phyloP scores from a whole-genome alignment of 2,329 filamentous ascomycete genomes.

The Aphanoascus verrucosus region DNA sequence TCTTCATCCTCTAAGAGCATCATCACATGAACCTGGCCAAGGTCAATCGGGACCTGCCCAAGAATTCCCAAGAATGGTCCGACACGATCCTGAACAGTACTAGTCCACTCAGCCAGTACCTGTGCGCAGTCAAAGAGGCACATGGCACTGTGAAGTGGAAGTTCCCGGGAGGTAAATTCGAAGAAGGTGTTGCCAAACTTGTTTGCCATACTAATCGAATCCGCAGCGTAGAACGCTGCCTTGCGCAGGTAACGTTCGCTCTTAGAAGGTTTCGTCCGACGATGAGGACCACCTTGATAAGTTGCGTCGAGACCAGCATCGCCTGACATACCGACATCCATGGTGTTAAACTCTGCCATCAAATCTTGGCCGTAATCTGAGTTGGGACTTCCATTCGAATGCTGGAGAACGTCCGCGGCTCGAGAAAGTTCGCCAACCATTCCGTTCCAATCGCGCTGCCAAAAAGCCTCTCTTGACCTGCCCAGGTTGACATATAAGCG shows the following conservation, averaged over 20 bases:
- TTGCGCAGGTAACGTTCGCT: constrained; percentile 82
- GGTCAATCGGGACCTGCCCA: constrained; percentile 70
- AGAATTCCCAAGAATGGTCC: constrained; percentile 79
- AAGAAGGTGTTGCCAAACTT: constrained; percentile 76
- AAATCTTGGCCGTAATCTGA: constrained; percentile 28
- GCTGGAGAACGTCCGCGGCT: constrained; percentile 63
- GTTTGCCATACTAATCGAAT: constrained; percentile 80
- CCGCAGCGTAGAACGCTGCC: constrained; percentile 89
- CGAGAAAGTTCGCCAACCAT: constrained; percentile 79
- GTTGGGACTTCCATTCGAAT: constrained; percentile 44
- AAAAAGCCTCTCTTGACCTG: constrained; percentile 82
- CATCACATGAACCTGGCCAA: constrained; percentile 68
- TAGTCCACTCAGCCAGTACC: constrained; percentile 87
- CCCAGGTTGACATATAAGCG: constrained; percentile 89
- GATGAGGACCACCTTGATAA: constrained; percentile 22
- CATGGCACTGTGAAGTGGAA: constrained; percentile 82
- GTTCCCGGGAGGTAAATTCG: constrained; percentile 69
- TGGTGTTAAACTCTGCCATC: constrained; percentile 28
- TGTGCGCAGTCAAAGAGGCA: constrained; percentile 91
- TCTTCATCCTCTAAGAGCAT: constrained; percentile 91
- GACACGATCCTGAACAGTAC: constrained; percentile 87
- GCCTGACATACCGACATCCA: constrained; percentile 28
- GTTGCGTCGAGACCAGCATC: constrained; percentile 29
- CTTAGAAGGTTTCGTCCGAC: constrained; percentile 47
- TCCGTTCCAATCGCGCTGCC: constrained; percentile 84